A percentile compares a stretch with the other conserved stretches of the same genome.
These are phyloP conservation scores for Madurella mycetomatis DNA, from an alignment of 2,329 filamentous ascomycete species.

Conservation along the genomic window DNA sequence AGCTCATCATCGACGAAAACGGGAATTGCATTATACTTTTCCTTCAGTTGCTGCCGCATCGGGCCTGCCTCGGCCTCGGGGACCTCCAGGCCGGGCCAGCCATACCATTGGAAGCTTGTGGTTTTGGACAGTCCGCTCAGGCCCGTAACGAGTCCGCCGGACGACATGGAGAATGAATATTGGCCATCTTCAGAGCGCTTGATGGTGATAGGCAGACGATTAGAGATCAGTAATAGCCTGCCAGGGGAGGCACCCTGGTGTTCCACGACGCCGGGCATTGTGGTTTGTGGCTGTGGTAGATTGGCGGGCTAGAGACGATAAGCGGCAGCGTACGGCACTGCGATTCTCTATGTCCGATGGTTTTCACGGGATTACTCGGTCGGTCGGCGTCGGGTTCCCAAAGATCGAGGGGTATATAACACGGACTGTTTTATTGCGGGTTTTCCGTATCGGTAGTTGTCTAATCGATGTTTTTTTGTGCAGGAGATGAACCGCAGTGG, in stretches of 20 bases:
- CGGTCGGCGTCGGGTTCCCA: background rate
- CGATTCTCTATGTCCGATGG: background rate
- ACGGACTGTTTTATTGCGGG: background rate
- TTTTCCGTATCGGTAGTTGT: background rate
- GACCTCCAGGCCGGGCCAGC: constrained; percentile 91
- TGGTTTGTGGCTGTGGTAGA: background rate
- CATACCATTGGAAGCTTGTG: constrained; percentile 96
- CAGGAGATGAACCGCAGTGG: background rate
- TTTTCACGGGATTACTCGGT: background rate
- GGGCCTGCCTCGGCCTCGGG: constrained; percentile 74
- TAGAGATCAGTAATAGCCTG: constrained; percentile 80
- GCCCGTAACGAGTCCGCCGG: constrained; percentile 89
- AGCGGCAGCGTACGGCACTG: background rate
- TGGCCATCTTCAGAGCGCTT: constrained; percentile 87
- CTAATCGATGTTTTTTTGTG: background rate
- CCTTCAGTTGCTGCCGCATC: constrained; percentile 73
- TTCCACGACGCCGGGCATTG: constrained; percentile 22
- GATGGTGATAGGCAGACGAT: constrained; percentile 93
- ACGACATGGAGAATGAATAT: constrained; percentile 95
- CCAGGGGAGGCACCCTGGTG: constrained; percentile 28
- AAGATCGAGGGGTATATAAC: background rate
- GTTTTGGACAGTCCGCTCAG: constrained; percentile 87
- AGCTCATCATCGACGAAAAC: constrained; percentile 93
- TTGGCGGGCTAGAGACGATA: background rate
- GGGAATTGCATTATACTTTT: constrained; percentile 84